Conservation (phyloP, 129 eudicot species). For the Lactuca saligna region DNA sequence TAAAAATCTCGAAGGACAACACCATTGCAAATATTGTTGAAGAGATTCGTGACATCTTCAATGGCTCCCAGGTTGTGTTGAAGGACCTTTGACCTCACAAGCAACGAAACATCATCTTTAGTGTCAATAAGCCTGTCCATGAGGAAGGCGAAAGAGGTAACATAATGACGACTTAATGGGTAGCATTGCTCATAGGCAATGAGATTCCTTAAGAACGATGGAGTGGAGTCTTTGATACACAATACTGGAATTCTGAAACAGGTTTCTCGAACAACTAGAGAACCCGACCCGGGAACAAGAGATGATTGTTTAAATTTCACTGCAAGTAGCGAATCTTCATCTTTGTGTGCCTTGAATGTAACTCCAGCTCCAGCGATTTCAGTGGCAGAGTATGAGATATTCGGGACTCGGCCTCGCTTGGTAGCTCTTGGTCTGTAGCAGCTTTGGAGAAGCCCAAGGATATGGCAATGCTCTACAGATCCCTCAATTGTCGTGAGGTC, state of each 20-base stretch:
- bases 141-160: slow-evolving; percentile 27
- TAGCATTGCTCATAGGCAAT: slow-evolving; percentile 32
- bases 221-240: slow-evolving; percentile 10
- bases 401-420: background rate
- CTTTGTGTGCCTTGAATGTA: background rate
- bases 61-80: slow-evolving; percentile 10
- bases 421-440: slow-evolving; percentile 2
- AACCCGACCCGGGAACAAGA: slow-evolving; percentile 6
- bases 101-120: slow-evolving; percentile 21
- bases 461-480: slow-evolving; percentile 17
- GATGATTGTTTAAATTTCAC: slow-evolving; percentile 15
- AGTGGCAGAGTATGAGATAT: slow-evolving; percentile 10
- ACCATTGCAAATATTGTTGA: slow-evolving; percentile 27
- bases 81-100: slow-evolving; percentile 24
- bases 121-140: slow-evolving; percentile 28
- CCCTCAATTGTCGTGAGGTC: background rate
- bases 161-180: slow-evolving; percentile 15
- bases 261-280: background rate
- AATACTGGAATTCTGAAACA: slow-evolving; percentile 13
- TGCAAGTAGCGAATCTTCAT: slow-evolving; percentile 3
- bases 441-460: slow-evolving; percentile 29
- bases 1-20: slow-evolving; percentile 19
- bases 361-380: slow-evolving; percentile 24
- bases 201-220: slow-evolving; percentile 17
- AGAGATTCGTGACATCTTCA: slow-evolving; percentile 24